These are phyloP conservation scores for Mycena maculata DNA, from an alignment of 768 basidiomycete genomes.

Conservation along the genomic window DNA sequence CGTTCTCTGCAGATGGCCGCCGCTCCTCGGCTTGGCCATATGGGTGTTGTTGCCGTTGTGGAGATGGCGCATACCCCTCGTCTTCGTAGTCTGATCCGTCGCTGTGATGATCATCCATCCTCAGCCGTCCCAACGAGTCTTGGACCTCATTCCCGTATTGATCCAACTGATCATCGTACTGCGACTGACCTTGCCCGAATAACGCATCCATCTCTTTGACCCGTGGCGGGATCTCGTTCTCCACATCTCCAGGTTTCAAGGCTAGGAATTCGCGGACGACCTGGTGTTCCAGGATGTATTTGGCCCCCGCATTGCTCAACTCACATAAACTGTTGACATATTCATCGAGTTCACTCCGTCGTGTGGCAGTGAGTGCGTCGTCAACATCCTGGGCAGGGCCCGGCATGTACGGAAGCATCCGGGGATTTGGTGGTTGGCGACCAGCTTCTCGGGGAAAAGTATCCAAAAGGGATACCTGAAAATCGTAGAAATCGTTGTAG, in stretches of 20 bases:
- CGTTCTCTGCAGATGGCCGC: constrained; percentile 53
- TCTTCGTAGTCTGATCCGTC: constrained; percentile 79
- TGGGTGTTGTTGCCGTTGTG: constrained; percentile 55
- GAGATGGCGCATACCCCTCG: constrained; percentile 61
- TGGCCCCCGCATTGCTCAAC: constrained; percentile 72
- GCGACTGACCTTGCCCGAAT: constrained; percentile 50
- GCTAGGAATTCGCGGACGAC: constrained; percentile 88
- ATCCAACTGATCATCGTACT: constrained; percentile 50
- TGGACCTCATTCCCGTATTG: constrained; percentile 58
- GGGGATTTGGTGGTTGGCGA: constrained; percentile 67
- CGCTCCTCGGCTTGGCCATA: constrained; percentile 50
- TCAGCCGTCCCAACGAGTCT: constrained; percentile 64
- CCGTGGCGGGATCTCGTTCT: constrained; percentile 71
- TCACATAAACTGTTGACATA: constrained; percentile 87
- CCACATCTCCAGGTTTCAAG: constrained; percentile 87
- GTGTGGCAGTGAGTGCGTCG: constrained; percentile 81
- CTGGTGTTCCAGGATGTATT: constrained; percentile 83
- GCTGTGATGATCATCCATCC: constrained; percentile 57
- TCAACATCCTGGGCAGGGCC: constrained; percentile 90
- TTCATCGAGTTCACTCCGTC: constrained; percentile 87
- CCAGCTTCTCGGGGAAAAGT: constrained; percentile 94
- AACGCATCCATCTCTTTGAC: constrained; percentile 69
- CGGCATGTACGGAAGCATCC: constrained; percentile 97
- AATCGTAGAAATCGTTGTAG: constrained; percentile 99
- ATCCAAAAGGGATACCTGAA: constrained; percentile 90